Conservation (phyloP, 306 rosid genomes). For the Dryas drummondii region DNA sequence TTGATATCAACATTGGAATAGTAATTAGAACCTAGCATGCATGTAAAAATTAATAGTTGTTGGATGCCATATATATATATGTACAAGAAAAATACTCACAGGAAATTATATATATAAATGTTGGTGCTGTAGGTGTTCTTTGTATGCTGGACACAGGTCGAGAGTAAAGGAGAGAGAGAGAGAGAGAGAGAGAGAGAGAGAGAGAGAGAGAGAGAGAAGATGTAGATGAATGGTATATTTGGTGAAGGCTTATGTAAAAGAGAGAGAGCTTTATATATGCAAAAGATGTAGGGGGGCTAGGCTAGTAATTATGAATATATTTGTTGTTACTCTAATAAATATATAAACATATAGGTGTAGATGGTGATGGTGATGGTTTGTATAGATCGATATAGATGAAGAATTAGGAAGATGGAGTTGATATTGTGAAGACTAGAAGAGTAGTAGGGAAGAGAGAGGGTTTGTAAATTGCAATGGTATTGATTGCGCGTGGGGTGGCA, state of each 20-base stretch:
- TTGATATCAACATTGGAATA: no score
- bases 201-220: constrained; percentile 1
- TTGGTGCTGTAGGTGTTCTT: constrained; percentile 27
- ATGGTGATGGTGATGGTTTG: no score
- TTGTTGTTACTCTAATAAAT: no score
- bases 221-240: no score
- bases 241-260: no score
- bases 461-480: constrained; percentile 27
- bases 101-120: constrained; percentile 25
- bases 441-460: neutral
- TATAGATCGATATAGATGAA: no score
- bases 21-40: no score
- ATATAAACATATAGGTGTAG: no score
- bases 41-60: neutral
- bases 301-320: no score
- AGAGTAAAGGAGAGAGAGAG: neutral
- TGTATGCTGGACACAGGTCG: neutral
- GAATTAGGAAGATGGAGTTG: no score
- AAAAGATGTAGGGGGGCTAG: no score
- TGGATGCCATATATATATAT: neutral
- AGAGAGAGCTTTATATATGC: no score
- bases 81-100: constrained; percentile 38
- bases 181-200: neutral
- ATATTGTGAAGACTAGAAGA: neutral
- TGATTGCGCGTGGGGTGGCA: constrained; percentile 99